phyloP scores from a whole-genome alignment of 2,329 filamentous ascomycete genomes.

The Phaeosphaeriaceae sp. region DNA sequence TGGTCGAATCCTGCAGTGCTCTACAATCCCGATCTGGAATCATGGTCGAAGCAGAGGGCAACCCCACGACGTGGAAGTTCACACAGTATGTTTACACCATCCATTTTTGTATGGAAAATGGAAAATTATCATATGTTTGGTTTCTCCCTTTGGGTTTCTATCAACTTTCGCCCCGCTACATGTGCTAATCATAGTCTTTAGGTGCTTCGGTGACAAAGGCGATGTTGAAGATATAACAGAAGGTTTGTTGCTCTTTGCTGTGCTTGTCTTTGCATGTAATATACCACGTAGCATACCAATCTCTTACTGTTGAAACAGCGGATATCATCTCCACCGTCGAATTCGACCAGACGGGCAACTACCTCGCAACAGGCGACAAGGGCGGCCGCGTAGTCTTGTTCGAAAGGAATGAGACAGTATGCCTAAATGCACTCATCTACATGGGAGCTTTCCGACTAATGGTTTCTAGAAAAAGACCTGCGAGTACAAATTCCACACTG shows the following conservation, averaged over 20 bases:
- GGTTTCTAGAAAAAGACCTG: conserved; percentile 91
- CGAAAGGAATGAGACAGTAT: conserved; percentile 93
- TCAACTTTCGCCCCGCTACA: too few species aligned
- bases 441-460: conserved; percentile 15
- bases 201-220: conserved; percentile 99
- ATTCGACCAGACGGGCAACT: conserved; percentile 89
- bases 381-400: conserved; percentile 85
- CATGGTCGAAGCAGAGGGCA: conserved; percentile 96
- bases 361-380: conserved; percentile 89
- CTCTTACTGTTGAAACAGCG: conserved; percentile 57
- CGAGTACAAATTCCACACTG: conserved; percentile 99
- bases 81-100: conserved; percentile 77
- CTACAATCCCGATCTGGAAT: conserved; percentile 52
- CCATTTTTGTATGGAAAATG: background rate
- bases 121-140: background rate
- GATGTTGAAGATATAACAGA: conserved; percentile 99
- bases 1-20: conserved; percentile 19
- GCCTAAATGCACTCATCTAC: conserved; percentile 38
- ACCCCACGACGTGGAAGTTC: conserved; percentile 98
- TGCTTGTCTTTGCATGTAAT: background rate
- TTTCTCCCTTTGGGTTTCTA: background rate
- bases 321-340: conserved; percentile 93
- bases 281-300: background rate
- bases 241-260: conserved; percentile 60
- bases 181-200: conserved; percentile 51